phyloP scores from a whole-genome alignment of 257 asterid genomes.

The Salvia miltiorrhiza region DNA sequence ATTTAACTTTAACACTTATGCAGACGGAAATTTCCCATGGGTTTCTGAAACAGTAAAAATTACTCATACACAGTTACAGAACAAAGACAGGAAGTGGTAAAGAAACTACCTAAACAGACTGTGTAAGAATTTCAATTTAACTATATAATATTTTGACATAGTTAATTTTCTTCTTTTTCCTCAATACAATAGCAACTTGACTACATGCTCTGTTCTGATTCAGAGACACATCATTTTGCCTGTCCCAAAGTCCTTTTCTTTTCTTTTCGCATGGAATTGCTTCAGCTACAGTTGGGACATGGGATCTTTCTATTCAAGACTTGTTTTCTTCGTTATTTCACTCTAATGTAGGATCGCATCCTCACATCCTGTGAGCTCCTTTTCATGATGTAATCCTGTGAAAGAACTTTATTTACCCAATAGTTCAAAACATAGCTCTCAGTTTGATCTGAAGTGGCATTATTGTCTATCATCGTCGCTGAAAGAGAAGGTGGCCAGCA shows the following conservation, averaged over 20 bases:
- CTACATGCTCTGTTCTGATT: neutral
- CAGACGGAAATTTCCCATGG: too few species aligned
- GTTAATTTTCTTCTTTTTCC: neutral
- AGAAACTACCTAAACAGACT: neutral
- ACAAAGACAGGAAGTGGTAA: neutral
- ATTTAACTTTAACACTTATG: too few species aligned
- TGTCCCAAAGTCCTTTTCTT: neutral
- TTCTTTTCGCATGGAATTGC: neutral
- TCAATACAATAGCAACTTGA: neutral
- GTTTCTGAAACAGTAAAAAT: too few species aligned
- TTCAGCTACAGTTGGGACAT: neutral
- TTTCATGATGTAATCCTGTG: neutral
- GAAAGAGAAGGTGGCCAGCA: neutral
- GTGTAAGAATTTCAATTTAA: neutral
- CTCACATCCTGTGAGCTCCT: neutral
- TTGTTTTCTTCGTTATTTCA: neutral
- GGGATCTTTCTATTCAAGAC: neutral
- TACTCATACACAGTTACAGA: too few species aligned
- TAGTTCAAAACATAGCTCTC: neutral
- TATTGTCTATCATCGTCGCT: neutral
- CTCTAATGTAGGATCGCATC: neutral
- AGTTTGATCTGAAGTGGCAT: constrained; percentile 6
- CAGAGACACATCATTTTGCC: neutral
- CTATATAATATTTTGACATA: neutral
- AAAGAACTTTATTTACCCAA: neutral